Percentiles rank a stretch among this genome's conserved stretches.
These are phyloP conservation scores for Lentinula boryana DNA, from an alignment of 768 basidiomycete species.

Conservation along the genomic window DNA sequence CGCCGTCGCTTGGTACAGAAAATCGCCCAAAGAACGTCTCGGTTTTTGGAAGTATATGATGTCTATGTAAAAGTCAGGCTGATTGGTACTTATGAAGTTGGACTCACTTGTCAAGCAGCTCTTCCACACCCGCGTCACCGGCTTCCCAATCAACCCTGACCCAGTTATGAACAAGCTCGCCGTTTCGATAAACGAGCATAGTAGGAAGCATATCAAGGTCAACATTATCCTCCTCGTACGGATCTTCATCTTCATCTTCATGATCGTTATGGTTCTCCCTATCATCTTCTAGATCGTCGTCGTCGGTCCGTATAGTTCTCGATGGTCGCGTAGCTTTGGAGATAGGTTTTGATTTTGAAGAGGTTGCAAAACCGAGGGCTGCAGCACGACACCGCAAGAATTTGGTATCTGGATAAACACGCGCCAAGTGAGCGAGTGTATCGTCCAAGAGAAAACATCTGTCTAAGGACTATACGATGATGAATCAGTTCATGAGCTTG, in stretches of 20 bases:
- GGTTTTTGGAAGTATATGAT: slow-evolving; percentile 31
- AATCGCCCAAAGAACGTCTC: slow-evolving; percentile 32
- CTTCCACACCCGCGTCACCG: slow-evolving; percentile 59
- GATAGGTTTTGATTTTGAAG: slow-evolving; percentile 10
- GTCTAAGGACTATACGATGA: slow-evolving; percentile 53
- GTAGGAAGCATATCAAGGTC: slow-evolving; percentile 80
- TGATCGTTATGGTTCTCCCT: slow-evolving; percentile 20
- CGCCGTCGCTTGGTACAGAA: slow-evolving; percentile 46
- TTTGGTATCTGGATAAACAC: slow-evolving; percentile 65
- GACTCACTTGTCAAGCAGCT: slow-evolving; percentile 56
- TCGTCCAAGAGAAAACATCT: slow-evolving; percentile 71
- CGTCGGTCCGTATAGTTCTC: slow-evolving; percentile 9
- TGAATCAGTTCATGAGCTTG: not conserved
- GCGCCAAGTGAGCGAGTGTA: slow-evolving; percentile 59
- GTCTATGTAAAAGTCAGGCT: slow-evolving; percentile 20
- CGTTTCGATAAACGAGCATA: slow-evolving; percentile 70
- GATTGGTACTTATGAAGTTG: not conserved
- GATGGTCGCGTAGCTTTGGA: slow-evolving; percentile 7
- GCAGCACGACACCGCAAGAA: slow-evolving; percentile 80
- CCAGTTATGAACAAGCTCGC: slow-evolving; percentile 85
- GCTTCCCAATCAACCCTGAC: slow-evolving; percentile 87
- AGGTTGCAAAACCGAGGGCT: slow-evolving; percentile 47
- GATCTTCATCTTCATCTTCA: slow-evolving; percentile 37
- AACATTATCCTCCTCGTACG: slow-evolving; percentile 53
- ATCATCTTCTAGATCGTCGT: slow-evolving; percentile 37